A percentile compares a stretch with the other conserved stretches of the same genome.
Evolutionary conservation across 169 alveolate genomes (phyloP).

Genomic region (Neospora caninum): DNA sequence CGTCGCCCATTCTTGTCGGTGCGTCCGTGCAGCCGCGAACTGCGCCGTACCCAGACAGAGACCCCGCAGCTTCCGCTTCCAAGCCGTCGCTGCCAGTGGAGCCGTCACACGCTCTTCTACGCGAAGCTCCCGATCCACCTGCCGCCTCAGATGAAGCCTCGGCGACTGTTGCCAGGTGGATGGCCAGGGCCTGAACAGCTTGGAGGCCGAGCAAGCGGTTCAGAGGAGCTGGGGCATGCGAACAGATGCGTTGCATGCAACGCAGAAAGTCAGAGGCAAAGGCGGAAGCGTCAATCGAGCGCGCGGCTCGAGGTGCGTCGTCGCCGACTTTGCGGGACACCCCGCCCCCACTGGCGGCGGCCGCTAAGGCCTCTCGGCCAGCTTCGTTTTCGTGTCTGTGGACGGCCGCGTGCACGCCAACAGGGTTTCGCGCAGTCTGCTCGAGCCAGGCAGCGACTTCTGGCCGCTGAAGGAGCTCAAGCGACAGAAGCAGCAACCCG

Average conservation of each 20-base stretch:
- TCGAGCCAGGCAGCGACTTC: not conserved
- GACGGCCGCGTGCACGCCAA: not conserved
- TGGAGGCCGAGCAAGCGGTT: constrained; percentile 2
- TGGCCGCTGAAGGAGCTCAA: constrained; percentile 25
- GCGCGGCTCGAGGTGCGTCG: too few species aligned
- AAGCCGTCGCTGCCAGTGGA: too few species aligned
- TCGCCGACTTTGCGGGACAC: too few species aligned
- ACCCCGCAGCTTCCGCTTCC: too few species aligned
- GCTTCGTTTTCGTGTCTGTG: too few species aligned
- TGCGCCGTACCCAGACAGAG: too few species aligned
- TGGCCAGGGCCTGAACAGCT: not conserved
- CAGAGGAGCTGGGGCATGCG: not conserved
- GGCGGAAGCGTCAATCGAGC: not conserved
- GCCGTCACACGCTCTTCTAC: too few species aligned
- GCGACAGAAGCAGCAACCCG: not conserved
- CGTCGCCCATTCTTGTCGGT: not conserved
- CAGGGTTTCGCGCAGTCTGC: not conserved
- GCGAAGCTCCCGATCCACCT: too few species aligned
- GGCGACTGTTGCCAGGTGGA: not conserved
- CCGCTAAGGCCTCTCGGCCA: too few species aligned
- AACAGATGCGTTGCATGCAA: not conserved
- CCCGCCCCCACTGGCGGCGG: too few species aligned
- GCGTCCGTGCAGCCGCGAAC: too few species aligned
- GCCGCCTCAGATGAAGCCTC: too few species aligned
- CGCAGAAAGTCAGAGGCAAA: not conserved